These are phyloP conservation scores for Trametes cingulata DNA, from an alignment of 768 basidiomycete species.

Conservation along the genomic window DNA sequence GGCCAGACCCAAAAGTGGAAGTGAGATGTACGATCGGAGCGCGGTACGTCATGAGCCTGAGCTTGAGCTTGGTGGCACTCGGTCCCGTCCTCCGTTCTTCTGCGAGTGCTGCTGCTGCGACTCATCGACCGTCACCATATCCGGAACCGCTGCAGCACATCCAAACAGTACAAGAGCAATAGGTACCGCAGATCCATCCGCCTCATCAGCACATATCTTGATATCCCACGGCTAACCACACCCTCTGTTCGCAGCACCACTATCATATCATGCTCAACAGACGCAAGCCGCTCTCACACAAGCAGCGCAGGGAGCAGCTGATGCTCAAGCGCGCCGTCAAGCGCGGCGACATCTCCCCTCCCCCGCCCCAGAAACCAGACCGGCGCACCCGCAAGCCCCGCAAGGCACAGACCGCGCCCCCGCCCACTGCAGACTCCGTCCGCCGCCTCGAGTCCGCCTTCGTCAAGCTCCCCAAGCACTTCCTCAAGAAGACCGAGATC, in stretches of 20 bases:
- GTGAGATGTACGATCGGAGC: too few species aligned
- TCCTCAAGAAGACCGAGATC: conserved; percentile 58
- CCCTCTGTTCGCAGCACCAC: background rate
- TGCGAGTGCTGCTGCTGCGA: background rate
- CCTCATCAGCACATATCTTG: background rate
- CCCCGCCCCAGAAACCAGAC: conserved; percentile 37
- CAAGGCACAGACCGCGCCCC: conserved; percentile 18
- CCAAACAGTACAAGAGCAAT: too few species aligned
- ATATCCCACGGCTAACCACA: background rate
- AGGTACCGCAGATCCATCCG: too few species aligned
- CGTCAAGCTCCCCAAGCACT: conserved; percentile 56
- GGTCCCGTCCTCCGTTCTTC: background rate
- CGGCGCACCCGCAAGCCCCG: conserved; percentile 31
- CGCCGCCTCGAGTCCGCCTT: conserved; percentile 71
- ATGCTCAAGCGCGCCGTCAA: conserved; percentile 84
- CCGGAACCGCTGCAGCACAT: background rate
- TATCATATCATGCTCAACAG: conserved; percentile 33
- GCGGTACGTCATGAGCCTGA: too few species aligned
- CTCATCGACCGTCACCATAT: background rate
- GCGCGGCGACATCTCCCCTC: conserved; percentile 59
- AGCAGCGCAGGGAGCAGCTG: conserved; percentile 69
- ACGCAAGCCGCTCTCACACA: conserved; percentile 54
- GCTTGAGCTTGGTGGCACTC: background rate
- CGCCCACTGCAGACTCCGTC: conserved; percentile 39
- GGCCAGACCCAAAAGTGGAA: too few species aligned